Percentiles rank a stretch among this genome's conserved stretches.
Conservation (phyloP, 23 red algal species). For the Chondrus crispus region DNA sequence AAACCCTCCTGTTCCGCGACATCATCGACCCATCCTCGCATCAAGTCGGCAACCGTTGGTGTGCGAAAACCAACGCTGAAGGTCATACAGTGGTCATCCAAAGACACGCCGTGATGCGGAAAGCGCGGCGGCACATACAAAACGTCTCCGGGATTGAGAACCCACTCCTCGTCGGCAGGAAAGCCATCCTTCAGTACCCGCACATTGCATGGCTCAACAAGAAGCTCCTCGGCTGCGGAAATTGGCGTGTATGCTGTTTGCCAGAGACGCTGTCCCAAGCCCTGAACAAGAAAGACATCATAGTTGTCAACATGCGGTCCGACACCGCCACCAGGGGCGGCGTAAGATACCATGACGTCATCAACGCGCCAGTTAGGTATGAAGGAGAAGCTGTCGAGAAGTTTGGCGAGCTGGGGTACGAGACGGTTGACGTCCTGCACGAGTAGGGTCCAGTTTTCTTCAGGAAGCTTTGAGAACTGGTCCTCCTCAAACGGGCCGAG, state of each 20-base stretch:
- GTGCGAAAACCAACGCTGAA: constrained; percentile 81
- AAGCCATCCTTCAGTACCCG: constrained; percentile 62
- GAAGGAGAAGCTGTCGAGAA: constrained; percentile 64
- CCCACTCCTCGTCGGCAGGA: constrained; percentile 36
- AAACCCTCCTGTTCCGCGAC: constrained; percentile 19
- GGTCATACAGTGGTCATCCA: constrained; percentile 80
- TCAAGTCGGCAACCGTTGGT: constrained; percentile 39
- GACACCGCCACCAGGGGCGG: constrained; percentile 64
- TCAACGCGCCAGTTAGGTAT: constrained; percentile 81
- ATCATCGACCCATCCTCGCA: constrained; percentile 38
- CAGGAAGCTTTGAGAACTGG: constrained; percentile 45
- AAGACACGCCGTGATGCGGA: constrained; percentile 74
- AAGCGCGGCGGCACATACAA: constrained; percentile 83
- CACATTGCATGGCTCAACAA: constrained; percentile 44
- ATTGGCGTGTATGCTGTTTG: constrained; percentile 45
- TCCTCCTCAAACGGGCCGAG: constrained; percentile 47
- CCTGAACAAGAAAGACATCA: constrained; percentile 88
- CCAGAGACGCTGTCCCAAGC: constrained; percentile 66
- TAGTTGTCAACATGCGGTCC: constrained; percentile 95
- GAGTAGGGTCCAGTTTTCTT: constrained; percentile 65
- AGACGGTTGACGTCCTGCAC: constrained; percentile 58
- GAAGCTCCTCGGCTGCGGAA: constrained; percentile 27
- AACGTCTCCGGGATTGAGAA: constrained; percentile 73
- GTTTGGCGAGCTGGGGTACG: constrained; percentile 48
- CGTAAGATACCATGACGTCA: constrained; percentile 90